phyloP scores from a whole-genome alignment of 257 asterid genomes.

The Thymus quinquecostatus region DNA sequence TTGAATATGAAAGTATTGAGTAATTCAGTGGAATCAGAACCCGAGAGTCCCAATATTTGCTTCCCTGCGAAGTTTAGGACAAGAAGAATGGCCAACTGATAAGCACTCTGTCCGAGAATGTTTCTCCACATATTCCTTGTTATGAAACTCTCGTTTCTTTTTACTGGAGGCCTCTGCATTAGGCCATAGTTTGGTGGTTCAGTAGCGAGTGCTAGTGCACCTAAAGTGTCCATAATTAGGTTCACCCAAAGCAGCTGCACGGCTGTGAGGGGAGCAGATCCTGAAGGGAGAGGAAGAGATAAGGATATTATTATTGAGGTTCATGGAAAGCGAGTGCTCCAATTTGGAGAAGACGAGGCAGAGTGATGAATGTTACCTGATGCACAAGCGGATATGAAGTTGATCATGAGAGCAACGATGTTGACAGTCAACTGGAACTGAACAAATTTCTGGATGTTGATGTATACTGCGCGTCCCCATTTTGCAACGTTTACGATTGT shows the following conservation, averaged over 20 bases:
- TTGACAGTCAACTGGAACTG: conserved; percentile 97
- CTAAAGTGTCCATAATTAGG: conserved; percentile 97
- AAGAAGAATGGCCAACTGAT: conserved; percentile 74
- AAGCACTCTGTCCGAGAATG: conserved; percentile 86
- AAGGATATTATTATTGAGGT: background rate
- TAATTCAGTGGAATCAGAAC: conserved; percentile 66
- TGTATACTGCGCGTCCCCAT: conserved; percentile 98
- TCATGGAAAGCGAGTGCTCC: background rate
- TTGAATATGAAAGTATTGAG: conserved; percentile 92
- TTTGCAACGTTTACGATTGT: conserved; percentile 93
- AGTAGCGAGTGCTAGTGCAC: conserved; percentile 97
- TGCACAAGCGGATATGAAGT: conserved; percentile 81
- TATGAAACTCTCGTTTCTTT: conserved; percentile 70
- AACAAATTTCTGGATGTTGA: conserved; percentile 96
- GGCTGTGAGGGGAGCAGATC: conserved; percentile 98
- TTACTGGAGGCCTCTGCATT: conserved; percentile 87
- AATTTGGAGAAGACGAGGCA: background rate
- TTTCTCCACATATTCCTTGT: conserved; percentile 95
- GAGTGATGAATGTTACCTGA: conserved; percentile 53
- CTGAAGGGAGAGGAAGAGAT: conserved; percentile 42
- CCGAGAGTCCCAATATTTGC: conserved; percentile 61
- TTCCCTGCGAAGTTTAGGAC: conserved; percentile 74
- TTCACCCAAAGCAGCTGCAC: conserved; percentile 99
- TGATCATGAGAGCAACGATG: conserved; percentile 91
- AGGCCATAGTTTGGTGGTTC: conserved; percentile 95